A percentile compares a stretch with the other conserved stretches of the same genome.
phyloP scores from a whole-genome alignment of 2,329 filamentous ascomycete species.

The Coniella vitis region DNA sequence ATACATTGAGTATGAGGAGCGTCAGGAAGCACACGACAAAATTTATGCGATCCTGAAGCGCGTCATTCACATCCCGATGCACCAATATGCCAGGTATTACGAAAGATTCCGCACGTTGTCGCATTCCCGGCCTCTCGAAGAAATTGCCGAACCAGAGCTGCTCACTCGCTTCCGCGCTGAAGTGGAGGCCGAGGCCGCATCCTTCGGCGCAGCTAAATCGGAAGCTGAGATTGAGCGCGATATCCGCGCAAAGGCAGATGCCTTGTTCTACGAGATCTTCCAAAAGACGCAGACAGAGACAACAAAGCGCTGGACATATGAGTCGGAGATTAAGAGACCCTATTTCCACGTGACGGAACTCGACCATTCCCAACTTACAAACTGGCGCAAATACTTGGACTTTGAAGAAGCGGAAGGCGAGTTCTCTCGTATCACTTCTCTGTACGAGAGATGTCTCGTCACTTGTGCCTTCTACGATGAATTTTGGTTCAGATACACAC shows the following conservation, averaged over 20 bases:
- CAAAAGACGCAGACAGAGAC: slow-evolving; percentile 78
- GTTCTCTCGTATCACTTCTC: slow-evolving; percentile 64
- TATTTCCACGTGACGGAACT: slow-evolving; percentile 97
- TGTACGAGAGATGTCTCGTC: slow-evolving; percentile 91
- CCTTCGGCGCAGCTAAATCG: slow-evolving; percentile 44
- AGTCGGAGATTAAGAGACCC: slow-evolving; percentile 88
- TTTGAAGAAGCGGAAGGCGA: slow-evolving; percentile 87
- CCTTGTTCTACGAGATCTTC: slow-evolving; percentile 74
- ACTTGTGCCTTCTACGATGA: slow-evolving; percentile 94
- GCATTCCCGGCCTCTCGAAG: slow-evolving; percentile 62
- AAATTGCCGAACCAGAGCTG: slow-evolving; percentile 63
- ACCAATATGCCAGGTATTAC: slow-evolving; percentile 92
- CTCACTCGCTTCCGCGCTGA: slow-evolving; percentile 65
- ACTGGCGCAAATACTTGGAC: slow-evolving; percentile 95
- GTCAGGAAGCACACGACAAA: slow-evolving; percentile 73
- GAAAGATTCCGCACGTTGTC: slow-evolving; percentile 79
- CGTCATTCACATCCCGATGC: slow-evolving; percentile 84
- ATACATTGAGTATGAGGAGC: slow-evolving; percentile 94
- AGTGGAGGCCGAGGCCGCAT: slow-evolving; percentile 57
- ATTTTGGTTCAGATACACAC: slow-evolving; percentile 94
- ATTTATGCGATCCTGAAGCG: slow-evolving; percentile 79
- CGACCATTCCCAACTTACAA: slow-evolving; percentile 73
- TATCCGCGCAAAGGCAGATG: slow-evolving; percentile 72
- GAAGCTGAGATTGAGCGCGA: slow-evolving; percentile 80
- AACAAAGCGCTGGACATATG: slow-evolving; percentile 88